Conservation (phyloP, 768 basidiomycete genomes). For the Porpolomopsis calyptriformis region DNA sequence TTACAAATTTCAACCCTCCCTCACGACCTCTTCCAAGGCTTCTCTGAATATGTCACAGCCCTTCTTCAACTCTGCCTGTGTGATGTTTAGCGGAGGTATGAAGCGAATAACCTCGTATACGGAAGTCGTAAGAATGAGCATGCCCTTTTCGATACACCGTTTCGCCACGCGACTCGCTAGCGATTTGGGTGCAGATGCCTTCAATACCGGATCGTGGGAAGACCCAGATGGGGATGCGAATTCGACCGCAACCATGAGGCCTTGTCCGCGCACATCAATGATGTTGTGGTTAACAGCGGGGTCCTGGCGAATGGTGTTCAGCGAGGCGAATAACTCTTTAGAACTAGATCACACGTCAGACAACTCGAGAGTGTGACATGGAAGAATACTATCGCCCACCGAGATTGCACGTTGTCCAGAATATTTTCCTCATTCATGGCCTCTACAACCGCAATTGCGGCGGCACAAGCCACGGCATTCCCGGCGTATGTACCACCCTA, state of each 20-base stretch:
- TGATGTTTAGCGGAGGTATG: conserved; percentile 85
- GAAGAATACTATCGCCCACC: conserved; percentile 31
- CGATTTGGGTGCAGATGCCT: conserved; percentile 25
- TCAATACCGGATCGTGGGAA: conserved; percentile 34
- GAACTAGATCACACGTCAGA: conserved; percentile 35
- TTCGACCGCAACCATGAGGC: conserved; percentile 83
- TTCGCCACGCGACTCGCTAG: conserved; percentile 64
- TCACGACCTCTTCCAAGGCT: conserved; percentile 60
- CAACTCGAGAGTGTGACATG: conserved; percentile 5
- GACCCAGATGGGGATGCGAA: conserved; percentile 56
- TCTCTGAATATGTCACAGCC: conserved; percentile 56
- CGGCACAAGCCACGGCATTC: conserved; percentile 87
- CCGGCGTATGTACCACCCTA: conserved; percentile 88
- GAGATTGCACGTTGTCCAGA: conserved; percentile 63
- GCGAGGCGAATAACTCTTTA: conserved; percentile 52
- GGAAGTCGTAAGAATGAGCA: conserved; percentile 84
- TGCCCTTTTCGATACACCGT: conserved; percentile 75
- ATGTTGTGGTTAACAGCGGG: conserved; percentile 46
- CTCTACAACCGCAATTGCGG: conserved; percentile 73
- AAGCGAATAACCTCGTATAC: conserved; percentile 84
- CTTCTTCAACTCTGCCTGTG: conserved; percentile 59
- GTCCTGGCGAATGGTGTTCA: conserved; percentile 48
- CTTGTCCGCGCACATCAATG: conserved; percentile 79
- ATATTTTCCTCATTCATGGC: conserved; percentile 73
- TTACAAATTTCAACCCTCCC: conserved; percentile 27